Evolutionary conservation across 441 rosid genomes (phyloP), one percentile per base, ranked within the genome.

Genomic region (Caryocar brasiliense): DNA sequence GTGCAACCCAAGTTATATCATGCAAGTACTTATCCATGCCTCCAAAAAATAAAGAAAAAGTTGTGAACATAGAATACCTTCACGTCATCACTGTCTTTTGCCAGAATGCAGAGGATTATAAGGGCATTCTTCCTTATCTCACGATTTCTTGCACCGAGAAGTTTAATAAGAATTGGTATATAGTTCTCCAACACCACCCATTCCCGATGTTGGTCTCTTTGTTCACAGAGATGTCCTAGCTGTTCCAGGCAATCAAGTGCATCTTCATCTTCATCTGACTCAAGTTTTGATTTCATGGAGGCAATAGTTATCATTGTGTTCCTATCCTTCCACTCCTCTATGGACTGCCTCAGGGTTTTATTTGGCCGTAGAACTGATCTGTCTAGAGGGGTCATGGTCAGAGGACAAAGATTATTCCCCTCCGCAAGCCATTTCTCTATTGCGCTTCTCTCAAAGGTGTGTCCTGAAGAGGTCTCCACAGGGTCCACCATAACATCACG

Each of bases 251-350:
- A 76, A 51, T 43, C 29, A 45, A 71, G 54, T 52, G 74, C 77
- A 53, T 78, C 84, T 52, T 56, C 75, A 25, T 51, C 79, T 17
- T 71, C 72, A 17, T 60, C 74, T 21, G 72, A 70, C 32, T 34
- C 7, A 27, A 81, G 82, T 66, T 67, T 72, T 54, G 78, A 57
- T 59, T 70, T 81, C 56, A 78, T 58, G 43, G 76, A 71, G 63
- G 76, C 79, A 61, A 81, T 76, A 34, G 65, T 64, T 53, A 81
- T 81, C 76, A 81, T 78, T 5, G 69, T 81, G 56, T 81, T 81
- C 50, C 88, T 70, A 51, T 81, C 84, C 67, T 67, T 78, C 88
- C 88, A 81, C 60, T 81, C 88, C 63, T 76, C 82, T 62, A 81
- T 78, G 33, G 84, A 81, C 22, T 76, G 82, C 62, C 78, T 73